Base-by-base conservation (phyloP, 345 rosid species). In the rapeseed (Brassica napus) region DNA sequence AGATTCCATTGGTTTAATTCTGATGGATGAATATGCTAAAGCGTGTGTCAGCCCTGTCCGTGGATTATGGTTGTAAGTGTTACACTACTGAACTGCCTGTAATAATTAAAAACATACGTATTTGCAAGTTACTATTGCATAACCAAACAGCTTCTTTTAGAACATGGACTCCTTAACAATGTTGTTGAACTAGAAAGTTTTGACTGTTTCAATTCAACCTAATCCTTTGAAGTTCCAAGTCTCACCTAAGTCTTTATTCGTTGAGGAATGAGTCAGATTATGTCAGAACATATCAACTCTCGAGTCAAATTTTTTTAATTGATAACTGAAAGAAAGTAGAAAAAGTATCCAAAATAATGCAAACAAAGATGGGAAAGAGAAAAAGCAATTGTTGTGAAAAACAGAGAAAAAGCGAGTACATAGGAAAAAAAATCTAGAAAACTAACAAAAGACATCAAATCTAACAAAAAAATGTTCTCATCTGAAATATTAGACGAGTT, bases 141-240 rank as follows among this genome's bases (percentile, higher is more conserved):
- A 61, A 61, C 35, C 4, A 12, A 60, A 60, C 65, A 26, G 8
- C 16, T 60, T 67, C 34, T 23, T n/a, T 23, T 23, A 14, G 14
- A 42, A 44, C 15, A 14, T 24, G 1, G 34, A 14, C 58, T 24
- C 12, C 14, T 1, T 70, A 5, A 32, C 10, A 70, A 11, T 26
- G 12, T 24, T 37, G 63, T 76, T 68, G 63, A 76, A 68, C 79
- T 35, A 44, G 15, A 44, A 47, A 47, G 71, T 52, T 35, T 57
- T 52, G 76, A 35, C 75, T 62, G 70, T 69, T 70, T 34, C 42
- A 55, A 1, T n/a, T 9, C 10, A 62, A 74, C 55, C 6, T 18
- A 37, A 28, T 24, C 7, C 66, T 57, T 57, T 57, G 6, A 66
- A 57, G 39, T 55, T 35, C 2, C 9, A 6, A 37, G 16, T 6